These are phyloP conservation scores for Phytopythium litorale DNA, from an alignment of 352 stramenopile genomes.

Conservation along the genomic window DNA sequence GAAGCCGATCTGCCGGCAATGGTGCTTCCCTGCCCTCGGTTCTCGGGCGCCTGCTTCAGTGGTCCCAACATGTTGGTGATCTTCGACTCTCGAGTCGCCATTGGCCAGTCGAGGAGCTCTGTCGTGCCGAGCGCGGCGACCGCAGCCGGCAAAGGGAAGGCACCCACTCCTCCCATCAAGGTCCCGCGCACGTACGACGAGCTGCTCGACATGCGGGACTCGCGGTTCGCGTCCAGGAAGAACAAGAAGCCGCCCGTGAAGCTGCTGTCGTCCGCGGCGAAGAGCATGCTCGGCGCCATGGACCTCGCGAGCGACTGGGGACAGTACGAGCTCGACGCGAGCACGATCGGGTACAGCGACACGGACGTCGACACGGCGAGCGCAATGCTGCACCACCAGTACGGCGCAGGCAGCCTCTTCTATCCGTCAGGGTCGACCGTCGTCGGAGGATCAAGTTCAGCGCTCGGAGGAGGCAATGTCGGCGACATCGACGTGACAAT, in stretches of 20 bases:
- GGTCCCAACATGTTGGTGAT: constrained; percentile 82
- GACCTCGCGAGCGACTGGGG: constrained; percentile 52
- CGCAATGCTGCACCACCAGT: constrained; percentile 8
- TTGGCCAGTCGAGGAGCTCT: constrained; percentile 59
- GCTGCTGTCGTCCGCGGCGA: constrained; percentile 28
- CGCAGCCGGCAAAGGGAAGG: constrained; percentile 52
- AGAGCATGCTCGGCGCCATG: constrained; percentile 50
- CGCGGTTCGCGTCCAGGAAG: constrained; percentile 76
- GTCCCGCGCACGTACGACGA: constrained; percentile 75
- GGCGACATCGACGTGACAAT: constrained; percentile 47
- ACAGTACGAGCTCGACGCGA: constrained; percentile 18
- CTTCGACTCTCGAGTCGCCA: constrained; percentile 80
- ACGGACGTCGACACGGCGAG: constrained; percentile 15
- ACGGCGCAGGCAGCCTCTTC: constrained; percentile 27
- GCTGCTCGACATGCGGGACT: constrained; percentile 66
- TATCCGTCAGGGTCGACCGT: constrained; percentile 24
- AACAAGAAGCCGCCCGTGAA: constrained; percentile 68
- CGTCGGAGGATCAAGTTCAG: not conserved
- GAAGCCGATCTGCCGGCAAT: constrained; percentile 14
- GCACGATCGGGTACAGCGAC: constrained; percentile 24
- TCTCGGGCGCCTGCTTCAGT: constrained; percentile 79
- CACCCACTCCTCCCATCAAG: constrained; percentile 30
- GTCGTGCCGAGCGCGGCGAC: constrained; percentile 36
- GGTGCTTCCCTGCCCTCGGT: constrained; percentile 64
- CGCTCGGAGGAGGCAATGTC: not conserved